Conservation (phyloP, 163 green algal genomes). For the Chlorella variabilis region DNA sequence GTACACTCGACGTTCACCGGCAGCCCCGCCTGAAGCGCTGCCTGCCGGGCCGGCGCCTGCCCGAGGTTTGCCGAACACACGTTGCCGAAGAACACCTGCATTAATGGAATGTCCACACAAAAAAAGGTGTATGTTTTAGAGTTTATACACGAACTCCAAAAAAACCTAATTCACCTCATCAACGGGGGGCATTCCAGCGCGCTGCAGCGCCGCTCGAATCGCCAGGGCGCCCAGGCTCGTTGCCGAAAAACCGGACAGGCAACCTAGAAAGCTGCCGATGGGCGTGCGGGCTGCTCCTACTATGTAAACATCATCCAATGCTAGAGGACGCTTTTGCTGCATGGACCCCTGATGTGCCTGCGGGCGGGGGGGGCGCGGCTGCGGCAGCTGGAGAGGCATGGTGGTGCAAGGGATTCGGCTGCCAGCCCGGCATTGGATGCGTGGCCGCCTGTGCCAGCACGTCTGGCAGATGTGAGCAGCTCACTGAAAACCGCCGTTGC, state of each 20-base stretch:
- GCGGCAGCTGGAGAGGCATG: too few relatives aligned
- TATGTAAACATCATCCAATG: conserved; percentile 69
- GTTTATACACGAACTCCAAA: too few relatives aligned
- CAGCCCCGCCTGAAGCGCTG: conserved; percentile 78
- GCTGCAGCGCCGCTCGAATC: conserved; percentile 76
- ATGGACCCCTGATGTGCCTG: too few relatives aligned
- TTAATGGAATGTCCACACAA: too few relatives aligned
- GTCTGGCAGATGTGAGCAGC: too few relatives aligned
- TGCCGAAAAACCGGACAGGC: conserved; percentile 67
- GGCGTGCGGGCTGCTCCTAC: conserved; percentile 73
- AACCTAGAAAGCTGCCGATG: conserved; percentile 76
- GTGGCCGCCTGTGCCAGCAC: too few relatives aligned
- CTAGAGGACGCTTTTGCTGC: too few relatives aligned
- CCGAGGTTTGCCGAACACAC: conserved; percentile 66
- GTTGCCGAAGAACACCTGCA: conserved; percentile 93
- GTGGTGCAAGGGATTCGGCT: too few relatives aligned
- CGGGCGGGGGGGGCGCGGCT: too few relatives aligned
- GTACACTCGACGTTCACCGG: conserved; percentile 75
- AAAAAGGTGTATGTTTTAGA: too few relatives aligned
- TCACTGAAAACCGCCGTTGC: too few relatives aligned
- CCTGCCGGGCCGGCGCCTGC: conserved; percentile 90
- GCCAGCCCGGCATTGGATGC: too few relatives aligned
- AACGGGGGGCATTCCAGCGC: conserved; percentile 47
- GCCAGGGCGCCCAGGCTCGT: conserved; percentile 74
- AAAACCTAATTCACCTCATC: not conserved